Evolutionary conservation across 345 rosid genomes (phyloP), one percentile per base, ranked within the genome.

Genomic region (Eucalyptus pauciflora): DNA sequence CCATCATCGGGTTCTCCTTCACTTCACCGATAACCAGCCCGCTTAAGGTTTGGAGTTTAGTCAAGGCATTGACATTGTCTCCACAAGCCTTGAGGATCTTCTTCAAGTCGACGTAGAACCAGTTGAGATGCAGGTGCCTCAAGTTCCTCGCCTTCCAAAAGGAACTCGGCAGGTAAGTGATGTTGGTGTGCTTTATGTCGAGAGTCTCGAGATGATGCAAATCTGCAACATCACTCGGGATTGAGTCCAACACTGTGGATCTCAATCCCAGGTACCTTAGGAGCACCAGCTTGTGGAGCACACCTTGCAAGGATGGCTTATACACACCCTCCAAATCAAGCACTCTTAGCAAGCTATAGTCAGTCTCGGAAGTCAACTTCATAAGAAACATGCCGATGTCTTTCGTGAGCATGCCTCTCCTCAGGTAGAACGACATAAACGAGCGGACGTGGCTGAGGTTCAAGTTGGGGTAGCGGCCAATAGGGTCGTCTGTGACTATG

Each of bases 221-320:
- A 27, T 81, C 25, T 25, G 29, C 60, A 22, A 91, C 43, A 5
- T 29, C 60, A 1, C 22, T 3, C 6, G 91, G 90, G 69, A 89
- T 88, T 14, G n/a, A 25, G 48, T 86, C 90, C 10, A 91, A 11
- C 15, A 41, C 85, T 6, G 92, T 91, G 24, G 91, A 89, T 48
- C 92, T 89, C 91, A 89, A 86, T 51, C 92, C 92, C 29, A 91
- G 86, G 88, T 91, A 90, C 89, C 86, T 92, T 43, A 92, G 31
- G 10, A 60, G 80, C 62, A 48, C 80, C 50, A 92, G 54, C 33
- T 87, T 86, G 25, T 89, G 85, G 7, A 90, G 58, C 24, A 18
- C 25, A 7, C 58, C 58, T 2, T 89, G 87, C 25, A 92, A 76
- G 86, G 88, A 80, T 2, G 93, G 93, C 56, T 87, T 87, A 80